Percentiles rank a stretch among this genome's conserved stretches.
Conservation (phyloP, 192 early-diverging fungal genomes). For the Entomortierella chlamydospora region DNA sequence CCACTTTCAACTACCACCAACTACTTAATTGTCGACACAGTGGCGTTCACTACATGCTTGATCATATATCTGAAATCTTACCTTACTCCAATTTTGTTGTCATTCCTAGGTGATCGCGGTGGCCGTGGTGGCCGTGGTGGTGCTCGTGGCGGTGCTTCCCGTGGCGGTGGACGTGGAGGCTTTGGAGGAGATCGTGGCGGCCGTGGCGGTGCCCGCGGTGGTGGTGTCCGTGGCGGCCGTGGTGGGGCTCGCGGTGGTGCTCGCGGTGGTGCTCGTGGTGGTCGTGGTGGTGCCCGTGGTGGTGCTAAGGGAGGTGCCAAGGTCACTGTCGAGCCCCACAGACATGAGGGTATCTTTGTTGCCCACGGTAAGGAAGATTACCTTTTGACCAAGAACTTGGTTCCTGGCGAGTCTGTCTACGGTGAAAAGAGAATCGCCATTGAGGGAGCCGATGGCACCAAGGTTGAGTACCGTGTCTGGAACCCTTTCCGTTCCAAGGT, state of each 20-base stretch:
- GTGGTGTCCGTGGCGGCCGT: conserved; percentile 73
- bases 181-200: conserved; percentile 56
- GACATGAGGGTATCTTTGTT: conserved; percentile 95
- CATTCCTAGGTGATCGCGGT: conserved; percentile 18
- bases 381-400: conserved; percentile 98
- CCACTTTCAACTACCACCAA: too few relatives aligned
- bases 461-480: conserved; percentile 99
- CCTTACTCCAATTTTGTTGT: background rate
- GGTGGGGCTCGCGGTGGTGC: conserved; percentile 74
- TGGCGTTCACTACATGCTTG: background rate
- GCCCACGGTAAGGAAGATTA: conserved; percentile 99
- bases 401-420: conserved; percentile 96
- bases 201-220: conserved; percentile 48
- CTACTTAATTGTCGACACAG: background rate
- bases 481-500: conserved; percentile 99
- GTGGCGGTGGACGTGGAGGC: conserved; percentile 37
- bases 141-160: conserved; percentile 27
- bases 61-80: background rate
- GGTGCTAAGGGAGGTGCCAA: conserved; percentile 92
- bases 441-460: conserved; percentile 94
- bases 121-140: conserved; percentile 56
- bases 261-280: conserved; percentile 55
- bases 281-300: conserved; percentile 60
- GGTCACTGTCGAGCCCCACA: conserved; percentile 97
- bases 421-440: conserved; percentile 98